Percentiles rank a stretch among this genome's conserved stretches.
These are phyloP conservation scores for Secale cereale DNA, from an alignment of 176 grass and related monocot species.

Conservation along the genomic window DNA sequence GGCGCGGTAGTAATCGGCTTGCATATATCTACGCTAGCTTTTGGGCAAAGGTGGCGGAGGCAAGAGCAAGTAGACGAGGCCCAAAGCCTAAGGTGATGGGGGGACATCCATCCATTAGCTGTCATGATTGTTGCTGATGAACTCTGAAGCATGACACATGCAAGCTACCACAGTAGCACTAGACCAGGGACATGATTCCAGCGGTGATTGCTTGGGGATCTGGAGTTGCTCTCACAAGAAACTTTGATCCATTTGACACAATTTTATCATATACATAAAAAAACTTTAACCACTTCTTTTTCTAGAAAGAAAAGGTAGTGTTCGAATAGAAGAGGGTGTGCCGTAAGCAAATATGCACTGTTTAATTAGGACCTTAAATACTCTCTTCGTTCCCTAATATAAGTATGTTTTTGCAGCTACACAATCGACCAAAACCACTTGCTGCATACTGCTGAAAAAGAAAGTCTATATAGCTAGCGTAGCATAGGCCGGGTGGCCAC, in stretches of 20 bases:
- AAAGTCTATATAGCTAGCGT: not conserved
- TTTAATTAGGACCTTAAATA: too few relatives aligned
- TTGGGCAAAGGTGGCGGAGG: not conserved
- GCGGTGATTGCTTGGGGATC: not conserved
- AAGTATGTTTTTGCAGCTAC: too few relatives aligned
- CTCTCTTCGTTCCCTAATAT: too few relatives aligned
- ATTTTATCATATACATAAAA: not conserved
- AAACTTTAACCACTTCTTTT: too few relatives aligned
- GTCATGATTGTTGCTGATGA: slow-evolving; percentile 11
- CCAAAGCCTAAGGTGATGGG: too few relatives aligned
- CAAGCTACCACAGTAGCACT: not conserved
- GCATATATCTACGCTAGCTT: slow-evolving; percentile 9
- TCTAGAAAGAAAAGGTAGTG: too few relatives aligned
- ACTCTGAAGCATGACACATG: slow-evolving; percentile 2
- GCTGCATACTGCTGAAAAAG: not conserved
- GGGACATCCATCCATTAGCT: not conserved
- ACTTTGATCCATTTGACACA: not conserved
- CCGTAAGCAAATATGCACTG: too few relatives aligned
- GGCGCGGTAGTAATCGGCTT: not conserved
- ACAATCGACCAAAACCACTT: too few relatives aligned
- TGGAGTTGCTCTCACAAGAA: not conserved
- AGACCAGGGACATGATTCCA: not conserved
- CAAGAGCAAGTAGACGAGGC: not conserved
- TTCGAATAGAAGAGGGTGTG: too few relatives aligned
- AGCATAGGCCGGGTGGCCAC: not conserved